Percentiles rank a stretch among this genome's conserved stretches.
These are phyloP conservation scores for Paramecium tetraurelia DNA, from an alignment of 73 alveolate genomes.

Conservation along the genomic window DNA sequence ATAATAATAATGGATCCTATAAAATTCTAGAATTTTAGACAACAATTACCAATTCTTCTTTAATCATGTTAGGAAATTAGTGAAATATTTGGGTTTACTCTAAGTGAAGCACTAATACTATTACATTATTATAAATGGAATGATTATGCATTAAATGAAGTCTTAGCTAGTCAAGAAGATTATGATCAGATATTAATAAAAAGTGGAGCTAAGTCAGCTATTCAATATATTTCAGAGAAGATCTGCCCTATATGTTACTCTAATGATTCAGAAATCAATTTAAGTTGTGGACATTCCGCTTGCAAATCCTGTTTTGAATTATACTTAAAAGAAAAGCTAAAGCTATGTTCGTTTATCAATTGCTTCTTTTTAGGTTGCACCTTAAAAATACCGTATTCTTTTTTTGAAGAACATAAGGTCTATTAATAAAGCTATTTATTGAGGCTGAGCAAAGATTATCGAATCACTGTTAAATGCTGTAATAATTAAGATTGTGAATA, in stretches of 20 bases:
- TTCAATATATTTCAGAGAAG: background rate
- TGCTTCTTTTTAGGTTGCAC: background rate
- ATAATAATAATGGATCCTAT: background rate
- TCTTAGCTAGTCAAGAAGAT: background rate
- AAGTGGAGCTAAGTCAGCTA: background rate
- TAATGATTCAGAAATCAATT: background rate
- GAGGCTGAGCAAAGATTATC: background rate
- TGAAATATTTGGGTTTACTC: background rate
- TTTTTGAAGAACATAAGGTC: background rate
- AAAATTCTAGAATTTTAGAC: conserved; percentile 8
- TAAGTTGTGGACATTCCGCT: background rate
- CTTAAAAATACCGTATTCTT: background rate
- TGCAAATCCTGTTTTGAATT: background rate
- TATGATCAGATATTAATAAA: background rate
- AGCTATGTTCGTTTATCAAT: background rate
- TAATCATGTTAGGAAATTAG: background rate
- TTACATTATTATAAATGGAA: conserved; percentile 18
- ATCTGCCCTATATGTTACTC: background rate
- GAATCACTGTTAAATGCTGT: background rate
- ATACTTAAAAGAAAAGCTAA: background rate
- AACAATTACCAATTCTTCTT: background rate
- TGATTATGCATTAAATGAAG: conserved; percentile 42
- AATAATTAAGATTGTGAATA: background rate
- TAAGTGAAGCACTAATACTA: background rate
- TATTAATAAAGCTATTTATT: background rate